Evolutionary conservation across 306 rosid genomes (phyloP).

Genomic region (peach (Prunus persica)): Prunus_persica_NCBIv2 NC_034013.1:17382001-17382500

Average conservation of each 20-base stretch:
- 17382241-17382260: conserved; percentile 81
- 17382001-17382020: conserved; percentile 46
- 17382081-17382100: conserved; percentile 93
- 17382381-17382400: conserved; percentile 77
- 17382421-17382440: conserved; percentile 63
- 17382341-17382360: background rate
- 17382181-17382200: conserved; percentile 91
- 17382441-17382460: conserved; percentile 84
- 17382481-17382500: conserved; percentile 92
- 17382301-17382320: background rate
- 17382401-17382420: conserved; percentile 95
- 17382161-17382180: conserved; percentile 92
- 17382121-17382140: conserved; percentile 91
- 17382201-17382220: conserved; percentile 85
- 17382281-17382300: background rate
- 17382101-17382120: conserved; percentile 93
- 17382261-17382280: conserved; percentile 76
- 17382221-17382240: conserved; percentile 87
- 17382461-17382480: conserved; percentile 91
- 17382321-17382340: conserved; percentile 1
- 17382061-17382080: conserved; percentile 81
- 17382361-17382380: conserved; percentile 49
- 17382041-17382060: conserved; percentile 70
- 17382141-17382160: conserved; percentile 94
- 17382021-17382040: conserved; percentile 81